Conservation (phyloP, 2,329 filamentous ascomycete genomes). For the Allantophomopsis cytisporea region DNA sequence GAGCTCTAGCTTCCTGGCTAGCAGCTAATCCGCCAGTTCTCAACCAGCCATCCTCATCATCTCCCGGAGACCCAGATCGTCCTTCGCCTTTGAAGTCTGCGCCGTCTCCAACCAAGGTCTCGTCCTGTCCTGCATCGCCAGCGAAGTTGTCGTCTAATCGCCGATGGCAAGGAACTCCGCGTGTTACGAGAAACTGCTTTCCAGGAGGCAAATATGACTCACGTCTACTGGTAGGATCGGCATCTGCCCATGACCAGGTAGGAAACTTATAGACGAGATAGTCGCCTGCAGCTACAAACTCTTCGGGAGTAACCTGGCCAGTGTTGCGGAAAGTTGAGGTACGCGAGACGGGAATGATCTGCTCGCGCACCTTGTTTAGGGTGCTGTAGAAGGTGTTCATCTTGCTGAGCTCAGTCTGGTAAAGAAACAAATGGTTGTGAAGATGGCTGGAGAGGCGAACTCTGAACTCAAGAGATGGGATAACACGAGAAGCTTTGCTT, state of each 20-base stretch:
- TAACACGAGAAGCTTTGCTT: not conserved
- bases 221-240: conserved; percentile 66
- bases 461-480: not conserved
- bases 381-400: conserved; percentile 93
- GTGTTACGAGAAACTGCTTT: conserved; percentile 92
- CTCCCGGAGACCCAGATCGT: conserved; percentile 28
- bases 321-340: conserved; percentile 89
- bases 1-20: conserved; percentile 61
- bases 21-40: conserved; percentile 69
- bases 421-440: not conserved
- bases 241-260: conserved; percentile 92
- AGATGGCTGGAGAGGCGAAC: not conserved
- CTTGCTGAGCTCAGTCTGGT: not conserved
- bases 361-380: conserved; percentile 82
- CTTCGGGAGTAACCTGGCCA: conserved; percentile 92
- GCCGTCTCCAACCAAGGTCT: conserved; percentile 73
- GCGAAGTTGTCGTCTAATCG: conserved; percentile 89
- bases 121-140: conserved; percentile 73
- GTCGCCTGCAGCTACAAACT: conserved; percentile 91
- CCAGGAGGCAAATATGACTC: conserved; percentile 70
- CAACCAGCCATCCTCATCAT: conserved; percentile 81
- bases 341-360: conserved; percentile 76
- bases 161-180: conserved; percentile 86
- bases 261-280: conserved; percentile 99
- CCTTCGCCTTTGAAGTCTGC: conserved; percentile 42